Conservation (phyloP, 768 basidiomycete genomes). For the Roridomyces roridus region DNA sequence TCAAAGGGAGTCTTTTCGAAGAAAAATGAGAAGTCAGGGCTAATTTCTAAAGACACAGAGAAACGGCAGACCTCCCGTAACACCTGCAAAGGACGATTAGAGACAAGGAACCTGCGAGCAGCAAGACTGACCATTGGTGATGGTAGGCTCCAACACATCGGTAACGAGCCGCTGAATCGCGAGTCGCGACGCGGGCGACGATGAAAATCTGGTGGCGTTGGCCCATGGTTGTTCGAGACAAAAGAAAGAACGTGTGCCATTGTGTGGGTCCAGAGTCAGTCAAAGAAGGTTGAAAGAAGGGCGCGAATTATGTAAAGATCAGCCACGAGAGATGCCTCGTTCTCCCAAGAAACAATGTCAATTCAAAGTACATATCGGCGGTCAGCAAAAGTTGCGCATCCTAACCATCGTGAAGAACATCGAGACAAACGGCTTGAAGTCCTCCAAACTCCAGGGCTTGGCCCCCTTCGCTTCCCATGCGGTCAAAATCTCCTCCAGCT, state of each 20-base stretch:
- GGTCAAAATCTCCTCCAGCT: constrained; percentile 19
- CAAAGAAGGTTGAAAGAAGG: too few species aligned
- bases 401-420: too few species aligned
- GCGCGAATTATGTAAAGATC: too few species aligned
- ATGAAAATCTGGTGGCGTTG: constrained; percentile 48
- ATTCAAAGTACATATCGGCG: too few species aligned
- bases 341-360: too few species aligned
- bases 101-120: not conserved
- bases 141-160: constrained; percentile 48
- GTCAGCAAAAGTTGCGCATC: too few species aligned
- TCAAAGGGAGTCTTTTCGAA: constrained; percentile 33
- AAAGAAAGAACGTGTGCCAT: too few species aligned
- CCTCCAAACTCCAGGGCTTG: not conserved
- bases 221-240: too few species aligned
- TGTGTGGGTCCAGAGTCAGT: too few species aligned
- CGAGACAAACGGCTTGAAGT: not conserved
- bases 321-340: too few species aligned
- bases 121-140: constrained; percentile 44
- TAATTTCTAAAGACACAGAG: not conserved
- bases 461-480: not conserved
- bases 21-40: not conserved
- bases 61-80: constrained; percentile 12
- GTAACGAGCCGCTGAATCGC: constrained; percentile 34
- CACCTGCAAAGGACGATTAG: constrained; percentile 9
- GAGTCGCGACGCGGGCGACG: constrained; percentile 41